Base-by-base conservation (phyloP, 2,329 filamentous ascomycete genomes). In the Aspergillus sp. region DNA sequence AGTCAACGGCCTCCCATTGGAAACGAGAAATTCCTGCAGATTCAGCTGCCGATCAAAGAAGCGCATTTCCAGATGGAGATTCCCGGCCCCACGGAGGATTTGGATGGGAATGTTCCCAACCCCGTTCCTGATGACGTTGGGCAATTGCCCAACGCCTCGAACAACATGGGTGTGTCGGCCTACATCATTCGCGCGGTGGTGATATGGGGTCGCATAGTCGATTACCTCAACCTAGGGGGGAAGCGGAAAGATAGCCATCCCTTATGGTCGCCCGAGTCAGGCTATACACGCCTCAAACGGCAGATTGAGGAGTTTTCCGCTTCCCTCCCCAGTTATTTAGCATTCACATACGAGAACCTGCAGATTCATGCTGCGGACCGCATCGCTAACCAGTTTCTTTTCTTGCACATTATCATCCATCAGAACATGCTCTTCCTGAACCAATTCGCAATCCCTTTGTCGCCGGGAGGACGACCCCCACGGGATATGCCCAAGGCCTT, bases 141-240 rank as follows among this genome's bases (percentile, higher is more conserved):
- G 3, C 83, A 88, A 56, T 69, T 86, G 16, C 80, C 80, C 25
- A 82, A 89, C 58, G 80, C 88, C 1, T 85, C 81, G 62, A 86
- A 89, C 6, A 97, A 96, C 65, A 96, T 97, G 91, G 94, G 93
- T 2, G 91, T 96, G 4, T 88, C 91, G 1, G 91, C 93, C 10
- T 96, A 95, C 71, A 88, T 94, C 64, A 88, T 97, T 56, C 86
- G 89, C 17, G 81, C 88, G 2, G 89, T 97, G 56, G 85, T 91
- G 2, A 78, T 96, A 29, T 97, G 93, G 92, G 94, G 94, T 4
- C 86, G 87, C 45, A 87, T 97, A 45, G 88, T 96, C 62, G 88
- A 87, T 56, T 97, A 96, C 68, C 78, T 97, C 56, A 97, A 96
- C 67, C 84, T 96, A 53, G 92, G 92, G 20, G 92, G 91, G 1